phyloP scores from a whole-genome alignment of 2,329 filamentous ascomycete species.

The Fusarium temperatum region DNA sequence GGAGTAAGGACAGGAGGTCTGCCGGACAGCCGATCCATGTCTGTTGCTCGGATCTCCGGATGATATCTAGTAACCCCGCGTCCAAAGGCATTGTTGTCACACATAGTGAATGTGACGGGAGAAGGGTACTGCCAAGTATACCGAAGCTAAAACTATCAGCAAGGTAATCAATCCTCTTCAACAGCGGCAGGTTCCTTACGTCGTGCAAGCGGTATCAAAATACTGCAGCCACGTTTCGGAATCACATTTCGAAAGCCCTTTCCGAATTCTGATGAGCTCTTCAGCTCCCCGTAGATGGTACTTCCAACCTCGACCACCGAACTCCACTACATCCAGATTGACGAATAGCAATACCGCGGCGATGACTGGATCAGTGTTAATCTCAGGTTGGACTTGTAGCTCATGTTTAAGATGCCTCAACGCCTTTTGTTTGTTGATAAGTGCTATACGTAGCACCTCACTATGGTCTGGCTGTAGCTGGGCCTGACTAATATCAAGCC shows the following conservation, averaged over 20 bases:
- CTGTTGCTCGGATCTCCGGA: background rate
- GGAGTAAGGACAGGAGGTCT: rapidly evolving
- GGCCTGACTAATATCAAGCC: background rate
- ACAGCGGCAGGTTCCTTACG: background rate
- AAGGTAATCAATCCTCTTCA: no score
- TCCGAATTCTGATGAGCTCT: background rate
- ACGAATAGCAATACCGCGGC: rapidly evolving
- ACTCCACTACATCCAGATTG: background rate
- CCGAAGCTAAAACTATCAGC: background rate
- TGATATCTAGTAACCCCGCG: rapidly evolving
- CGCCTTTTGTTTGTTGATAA: background rate
- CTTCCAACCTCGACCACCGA: rapidly evolving
- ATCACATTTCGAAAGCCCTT: rapidly evolving
- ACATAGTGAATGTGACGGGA: rapidly evolving
- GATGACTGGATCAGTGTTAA: rapidly evolving
- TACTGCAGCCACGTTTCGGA: rapidly evolving
- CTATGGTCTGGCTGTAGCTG: background rate
- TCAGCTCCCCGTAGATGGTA: background rate
- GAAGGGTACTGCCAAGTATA: background rate
- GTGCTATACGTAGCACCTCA: background rate
- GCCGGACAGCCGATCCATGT: background rate
- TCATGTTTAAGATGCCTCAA: background rate
- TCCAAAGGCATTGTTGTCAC: background rate
- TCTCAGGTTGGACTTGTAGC: background rate
- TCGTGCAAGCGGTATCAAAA: background rate